phyloP scores from a whole-genome alignment of 1,139 yeast species.

The Geotrichum klebahnii region DNA sequence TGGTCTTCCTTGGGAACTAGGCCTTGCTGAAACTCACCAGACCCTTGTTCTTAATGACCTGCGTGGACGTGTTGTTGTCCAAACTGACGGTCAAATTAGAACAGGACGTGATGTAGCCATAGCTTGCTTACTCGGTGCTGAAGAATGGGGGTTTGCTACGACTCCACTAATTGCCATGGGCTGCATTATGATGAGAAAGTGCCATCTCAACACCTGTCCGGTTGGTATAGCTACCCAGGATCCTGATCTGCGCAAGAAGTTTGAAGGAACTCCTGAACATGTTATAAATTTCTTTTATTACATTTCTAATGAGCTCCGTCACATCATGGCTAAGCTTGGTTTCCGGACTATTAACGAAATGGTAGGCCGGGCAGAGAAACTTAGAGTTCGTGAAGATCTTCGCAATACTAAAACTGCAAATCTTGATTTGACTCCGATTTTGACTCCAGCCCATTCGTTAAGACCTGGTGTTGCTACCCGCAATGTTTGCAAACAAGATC shows the following conservation, averaged over 20 bases:
- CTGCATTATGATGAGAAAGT: conserved; percentile 90
- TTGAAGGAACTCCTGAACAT: conserved; percentile 95
- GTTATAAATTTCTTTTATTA: conserved; percentile 96
- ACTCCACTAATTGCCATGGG: conserved; percentile 97
- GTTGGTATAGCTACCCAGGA: conserved; percentile 99
- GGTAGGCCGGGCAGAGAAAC: conserved; percentile 94
- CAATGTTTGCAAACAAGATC: conserved; percentile 91
- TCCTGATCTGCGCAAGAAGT: conserved; percentile 86
- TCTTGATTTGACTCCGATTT: conserved; percentile 84
- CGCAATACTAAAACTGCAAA: conserved; percentile 87
- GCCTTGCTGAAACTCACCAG: conserved; percentile 96
- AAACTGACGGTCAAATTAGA: conserved; percentile 95
- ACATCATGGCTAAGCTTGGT: conserved; percentile 89
- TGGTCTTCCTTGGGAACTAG: conserved; percentile 97
- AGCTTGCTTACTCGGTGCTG: conserved; percentile 95
- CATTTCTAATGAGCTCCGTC: conserved; percentile 85
- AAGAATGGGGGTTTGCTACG: conserved; percentile 97
- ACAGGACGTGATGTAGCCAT: conserved; percentile 97
- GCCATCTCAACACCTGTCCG: conserved; percentile 91
- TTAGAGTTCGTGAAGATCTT: conserved; percentile 76
- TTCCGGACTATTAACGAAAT: conserved; percentile 93
- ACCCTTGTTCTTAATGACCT: conserved; percentile 91
- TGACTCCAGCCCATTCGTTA: conserved; percentile 93
- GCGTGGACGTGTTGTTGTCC: conserved; percentile 90
- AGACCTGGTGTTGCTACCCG: conserved; percentile 96